Conservation (phyloP, 1,284 basidiomycete genomes). For the Papiliotrema laurentii region DNA sequence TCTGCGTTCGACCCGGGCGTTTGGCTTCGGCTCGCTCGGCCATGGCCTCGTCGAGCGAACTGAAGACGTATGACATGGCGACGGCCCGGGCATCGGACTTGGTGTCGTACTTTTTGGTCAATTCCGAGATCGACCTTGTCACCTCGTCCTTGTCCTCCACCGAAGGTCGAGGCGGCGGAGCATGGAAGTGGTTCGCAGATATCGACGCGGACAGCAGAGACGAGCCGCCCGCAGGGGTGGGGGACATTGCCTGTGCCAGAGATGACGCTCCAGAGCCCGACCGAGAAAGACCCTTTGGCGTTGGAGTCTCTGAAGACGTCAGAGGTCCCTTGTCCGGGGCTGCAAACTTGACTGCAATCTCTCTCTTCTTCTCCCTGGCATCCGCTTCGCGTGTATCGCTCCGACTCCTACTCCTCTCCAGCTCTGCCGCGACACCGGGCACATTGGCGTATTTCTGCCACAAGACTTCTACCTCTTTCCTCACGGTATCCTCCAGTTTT, state of each 20-base stretch:
- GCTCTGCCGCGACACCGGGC: conserved; percentile 22
- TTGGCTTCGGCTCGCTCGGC: too few relatives aligned
- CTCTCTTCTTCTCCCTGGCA: background rate
- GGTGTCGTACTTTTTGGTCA: conserved; percentile 25
- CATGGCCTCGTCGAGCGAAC: conserved; percentile 28
- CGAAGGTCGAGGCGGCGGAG: conserved; percentile 18
- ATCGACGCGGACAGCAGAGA: conserved; percentile 37
- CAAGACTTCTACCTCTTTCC: conserved; percentile 42
- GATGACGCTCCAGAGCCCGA: too few relatives aligned
- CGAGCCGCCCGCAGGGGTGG: conserved; percentile 7
- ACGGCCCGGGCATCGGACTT: conserved; percentile 27
- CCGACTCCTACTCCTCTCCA: conserved; percentile 5
- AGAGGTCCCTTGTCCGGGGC: background rate
- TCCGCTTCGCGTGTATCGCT: conserved; percentile 1
- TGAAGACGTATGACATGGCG: conserved; percentile 41
- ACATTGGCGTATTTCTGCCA: conserved; percentile 38
- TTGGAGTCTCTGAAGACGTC: conserved; percentile 5
- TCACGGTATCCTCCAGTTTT: conserved; percentile 34
- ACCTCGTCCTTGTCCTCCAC: conserved; percentile 15
- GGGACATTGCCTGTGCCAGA: conserved; percentile 1
- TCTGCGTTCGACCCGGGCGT: conserved; percentile 3
- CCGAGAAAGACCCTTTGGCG: too few relatives aligned
- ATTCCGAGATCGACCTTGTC: conserved; percentile 18
- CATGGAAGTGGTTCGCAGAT: conserved; percentile 32
- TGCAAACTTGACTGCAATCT: background rate